These are phyloP conservation scores for Endocarpon pusillum DNA, from an alignment of 495 filamentous ascomycete species.

Conservation along the genomic window DNA sequence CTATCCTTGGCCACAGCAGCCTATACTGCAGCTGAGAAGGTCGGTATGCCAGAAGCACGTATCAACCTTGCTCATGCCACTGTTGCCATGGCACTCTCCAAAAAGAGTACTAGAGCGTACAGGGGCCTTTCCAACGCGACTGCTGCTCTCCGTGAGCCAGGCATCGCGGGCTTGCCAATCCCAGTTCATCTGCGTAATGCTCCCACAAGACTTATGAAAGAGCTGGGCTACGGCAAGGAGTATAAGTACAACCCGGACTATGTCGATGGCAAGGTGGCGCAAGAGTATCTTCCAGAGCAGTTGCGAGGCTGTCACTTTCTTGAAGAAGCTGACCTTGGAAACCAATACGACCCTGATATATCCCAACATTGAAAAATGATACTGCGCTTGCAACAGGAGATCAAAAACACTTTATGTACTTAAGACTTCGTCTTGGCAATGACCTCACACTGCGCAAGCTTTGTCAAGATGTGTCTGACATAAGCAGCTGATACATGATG, in stretches of 20 bases:
- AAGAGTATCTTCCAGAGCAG: slow-evolving; percentile 75
- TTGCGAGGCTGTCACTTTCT: slow-evolving; percentile 55
- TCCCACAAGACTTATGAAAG: slow-evolving; percentile 81
- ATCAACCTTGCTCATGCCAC: slow-evolving; percentile 82
- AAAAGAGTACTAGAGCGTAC: slow-evolving; percentile 78
- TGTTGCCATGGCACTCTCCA: slow-evolving; percentile 64
- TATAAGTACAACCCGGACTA: slow-evolving; percentile 97
- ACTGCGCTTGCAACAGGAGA: no score
- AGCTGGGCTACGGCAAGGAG: slow-evolving; percentile 72
- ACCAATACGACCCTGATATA: slow-evolving; percentile 48
- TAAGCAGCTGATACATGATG: no score
- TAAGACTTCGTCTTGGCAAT: no score
- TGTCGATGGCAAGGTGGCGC: slow-evolving; percentile 61
- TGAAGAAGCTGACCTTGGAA: slow-evolving; percentile 68
- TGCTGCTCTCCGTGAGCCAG: slow-evolving; percentile 57
- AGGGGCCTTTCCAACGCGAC: slow-evolving; percentile 64
- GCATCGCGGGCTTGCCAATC: slow-evolving; percentile 59
- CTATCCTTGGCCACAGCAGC: slow-evolving; percentile 69
- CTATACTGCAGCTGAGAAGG: slow-evolving; percentile 69
- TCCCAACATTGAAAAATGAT: no score
- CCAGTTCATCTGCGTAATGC: slow-evolving; percentile 84
- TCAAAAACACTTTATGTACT: no score
- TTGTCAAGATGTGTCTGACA: no score
- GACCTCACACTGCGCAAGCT: no score
- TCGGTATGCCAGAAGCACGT: slow-evolving; percentile 86